phyloP scores from a whole-genome alignment of 2,329 filamentous ascomycete genomes.

The Penicillium sp. region DNA sequence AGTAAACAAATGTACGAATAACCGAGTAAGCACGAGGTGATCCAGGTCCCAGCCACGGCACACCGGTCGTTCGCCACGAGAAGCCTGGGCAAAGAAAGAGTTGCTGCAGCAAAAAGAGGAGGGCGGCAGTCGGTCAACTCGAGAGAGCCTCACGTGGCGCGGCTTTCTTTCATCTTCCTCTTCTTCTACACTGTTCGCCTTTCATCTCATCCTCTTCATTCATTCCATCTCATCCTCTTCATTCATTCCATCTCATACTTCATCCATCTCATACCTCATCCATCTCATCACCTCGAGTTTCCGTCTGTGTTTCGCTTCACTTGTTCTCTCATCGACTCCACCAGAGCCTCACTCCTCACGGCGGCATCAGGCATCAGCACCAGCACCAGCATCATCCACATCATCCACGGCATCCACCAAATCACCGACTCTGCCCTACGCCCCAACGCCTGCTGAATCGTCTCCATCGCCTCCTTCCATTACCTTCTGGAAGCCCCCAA shows the following conservation, averaged over 20 bases:
- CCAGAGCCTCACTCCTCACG: too few species aligned
- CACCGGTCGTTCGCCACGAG: slow-evolving; percentile 18
- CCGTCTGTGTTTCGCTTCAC: too few species aligned
- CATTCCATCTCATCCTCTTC: slow-evolving; percentile 9
- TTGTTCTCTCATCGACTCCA: too few species aligned
- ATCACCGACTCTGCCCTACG: slow-evolving; percentile 18
- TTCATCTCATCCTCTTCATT: background rate
- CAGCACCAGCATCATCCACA: background rate
- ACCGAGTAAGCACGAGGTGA: background rate
- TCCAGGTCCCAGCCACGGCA: slow-evolving; percentile 11
- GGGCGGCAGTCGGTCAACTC: slow-evolving; percentile 2
- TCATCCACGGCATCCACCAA: too few species aligned
- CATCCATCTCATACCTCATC: background rate
- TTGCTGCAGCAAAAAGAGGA: background rate
- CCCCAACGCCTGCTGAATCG: background rate
- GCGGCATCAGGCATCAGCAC: background rate
- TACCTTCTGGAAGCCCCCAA: slow-evolving; percentile 24
- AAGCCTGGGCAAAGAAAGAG: slow-evolving; percentile 4
- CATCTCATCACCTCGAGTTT: too few species aligned
- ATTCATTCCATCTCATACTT: background rate
- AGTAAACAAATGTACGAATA: slow-evolving; percentile 5
- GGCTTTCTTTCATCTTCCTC: slow-evolving; percentile 8
- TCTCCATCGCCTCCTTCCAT: slow-evolving; percentile 12
- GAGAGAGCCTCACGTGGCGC: background rate
- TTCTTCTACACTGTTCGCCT: slow-evolving; percentile 6